Conservation (phyloP, 176 grass and related monocot species). For the Cenchrus fungigraminus region DNA sequence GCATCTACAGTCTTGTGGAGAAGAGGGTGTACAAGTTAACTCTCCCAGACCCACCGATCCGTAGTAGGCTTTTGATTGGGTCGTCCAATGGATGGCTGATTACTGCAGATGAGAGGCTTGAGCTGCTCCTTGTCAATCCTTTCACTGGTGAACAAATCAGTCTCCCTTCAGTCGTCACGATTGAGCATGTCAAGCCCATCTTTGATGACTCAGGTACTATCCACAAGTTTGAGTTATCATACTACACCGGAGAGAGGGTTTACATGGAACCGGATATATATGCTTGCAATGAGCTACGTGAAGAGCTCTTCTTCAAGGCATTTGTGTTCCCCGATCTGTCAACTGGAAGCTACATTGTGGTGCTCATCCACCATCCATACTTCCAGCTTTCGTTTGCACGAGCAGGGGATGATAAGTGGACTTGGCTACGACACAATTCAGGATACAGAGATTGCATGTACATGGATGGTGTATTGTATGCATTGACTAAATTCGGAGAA, state of each 20-base stretch:
- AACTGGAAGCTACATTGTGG: conserved; percentile 17
- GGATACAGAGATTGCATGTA: not conserved
- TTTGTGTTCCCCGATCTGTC: conserved; percentile 17
- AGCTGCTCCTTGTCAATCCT: not conserved
- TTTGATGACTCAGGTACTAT: not conserved
- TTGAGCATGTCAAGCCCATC: conserved; percentile 4
- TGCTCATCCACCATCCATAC: not conserved
- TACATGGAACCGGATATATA: not conserved
- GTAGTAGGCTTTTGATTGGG: not conserved
- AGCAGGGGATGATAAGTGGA: not conserved
- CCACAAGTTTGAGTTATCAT: not conserved
- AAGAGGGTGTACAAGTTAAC: not conserved
- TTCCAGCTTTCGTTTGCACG: not conserved
- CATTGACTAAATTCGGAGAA: not conserved
- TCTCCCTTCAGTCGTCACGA: not conserved
- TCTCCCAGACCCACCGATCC: not conserved
- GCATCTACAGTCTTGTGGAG: not conserved
- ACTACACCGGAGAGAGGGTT: not conserved
- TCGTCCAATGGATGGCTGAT: conserved; percentile 11
- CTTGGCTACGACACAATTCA: not conserved
- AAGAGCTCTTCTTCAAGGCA: conserved; percentile 1
- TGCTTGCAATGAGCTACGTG: not conserved
- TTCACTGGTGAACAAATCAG: not conserved
- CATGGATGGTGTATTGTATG: not conserved
- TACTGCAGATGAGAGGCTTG: not conserved